phyloP scores from a whole-genome alignment of 345 rosid genomes.

The Mallotus nudiflorus region DNA sequence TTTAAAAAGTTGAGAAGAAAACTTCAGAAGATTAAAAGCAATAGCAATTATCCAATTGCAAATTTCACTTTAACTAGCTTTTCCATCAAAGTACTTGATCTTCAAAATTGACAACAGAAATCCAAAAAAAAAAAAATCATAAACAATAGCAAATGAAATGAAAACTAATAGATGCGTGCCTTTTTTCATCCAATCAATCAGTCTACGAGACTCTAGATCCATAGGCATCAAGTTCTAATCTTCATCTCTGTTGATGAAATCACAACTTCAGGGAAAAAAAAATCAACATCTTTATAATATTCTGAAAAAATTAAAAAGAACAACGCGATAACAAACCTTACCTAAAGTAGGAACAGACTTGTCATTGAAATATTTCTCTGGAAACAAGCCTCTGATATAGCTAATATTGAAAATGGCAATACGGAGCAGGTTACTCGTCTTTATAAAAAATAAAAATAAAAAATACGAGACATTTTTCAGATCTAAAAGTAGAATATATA shows the following conservation, averaged over 20 bases:
- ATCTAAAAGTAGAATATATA: no score
- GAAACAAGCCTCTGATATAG: conserved; percentile 94
- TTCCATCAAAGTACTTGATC: no score
- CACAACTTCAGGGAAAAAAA: conserved; percentile 13
- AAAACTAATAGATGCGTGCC: no score
- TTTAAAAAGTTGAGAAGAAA: no score
- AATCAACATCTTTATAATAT: neutral
- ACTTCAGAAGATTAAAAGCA: no score
- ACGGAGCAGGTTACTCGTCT: conserved; percentile 93
- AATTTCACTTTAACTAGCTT: no score
- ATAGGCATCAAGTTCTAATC: conserved; percentile 96
- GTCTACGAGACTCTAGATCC: conserved; percentile 90
- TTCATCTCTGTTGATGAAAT: conserved; percentile 61
- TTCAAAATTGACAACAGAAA: no score
- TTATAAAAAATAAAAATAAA: conserved; percentile 1
- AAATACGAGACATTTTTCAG: no score
- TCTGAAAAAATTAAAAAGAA: neutral
- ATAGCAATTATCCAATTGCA: no score
- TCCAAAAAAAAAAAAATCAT: no score
- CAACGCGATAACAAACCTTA: conserved; percentile 18
- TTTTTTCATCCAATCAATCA: conserved; percentile 99
- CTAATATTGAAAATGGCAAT: conserved; percentile 96
- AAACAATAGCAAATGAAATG: no score
- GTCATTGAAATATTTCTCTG: conserved; percentile 91
- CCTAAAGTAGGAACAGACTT: conserved; percentile 97